Conservation (phyloP, 169 alveolate genomes). For the Cryptosporidium sp. region DNA sequence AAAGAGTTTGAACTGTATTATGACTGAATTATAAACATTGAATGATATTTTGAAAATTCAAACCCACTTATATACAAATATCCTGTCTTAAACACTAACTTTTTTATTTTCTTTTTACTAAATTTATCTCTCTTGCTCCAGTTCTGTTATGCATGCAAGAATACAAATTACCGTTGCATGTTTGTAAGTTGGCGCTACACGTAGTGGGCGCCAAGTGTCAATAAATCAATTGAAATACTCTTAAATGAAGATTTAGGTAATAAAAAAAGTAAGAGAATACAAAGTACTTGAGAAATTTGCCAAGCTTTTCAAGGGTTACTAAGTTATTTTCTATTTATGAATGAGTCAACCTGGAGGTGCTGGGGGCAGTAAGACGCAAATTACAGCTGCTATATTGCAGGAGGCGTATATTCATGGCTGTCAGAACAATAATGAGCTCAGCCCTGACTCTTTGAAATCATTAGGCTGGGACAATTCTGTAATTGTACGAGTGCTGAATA, state of each 20-base stretch:
- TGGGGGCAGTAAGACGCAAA: conserved; percentile 15
- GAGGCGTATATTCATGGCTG: conserved; percentile 75
- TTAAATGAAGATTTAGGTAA: neutral
- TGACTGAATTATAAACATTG: conserved; percentile 6
- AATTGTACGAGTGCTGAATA: conserved; percentile 78
- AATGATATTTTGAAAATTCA: neutral
- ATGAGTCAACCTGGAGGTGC: conserved; percentile 37
- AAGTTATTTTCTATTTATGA: conserved; percentile 23
- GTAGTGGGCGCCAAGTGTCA: conserved; percentile 4
- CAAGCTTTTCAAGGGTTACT: neutral
- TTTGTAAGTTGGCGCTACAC: neutral
- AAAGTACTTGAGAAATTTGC: neutral
- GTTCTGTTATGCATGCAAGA: neutral
- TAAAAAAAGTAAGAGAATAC: neutral
- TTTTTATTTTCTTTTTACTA: neutral
- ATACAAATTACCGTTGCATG: neutral
- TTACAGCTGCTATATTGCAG: conserved; percentile 54
- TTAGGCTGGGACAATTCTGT: conserved; percentile 65
- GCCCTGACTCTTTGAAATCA: conserved; percentile 60
- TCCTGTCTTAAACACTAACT: neutral
- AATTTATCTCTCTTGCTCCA: neutral
- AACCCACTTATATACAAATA: neutral
- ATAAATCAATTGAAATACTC: neutral
- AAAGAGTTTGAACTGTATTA: conserved; percentile 75
- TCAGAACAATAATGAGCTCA: conserved; percentile 63